Evolutionary conservation across 139 green algal genomes (phyloP).

Genomic region (Coccomyxa sp.): DNA sequence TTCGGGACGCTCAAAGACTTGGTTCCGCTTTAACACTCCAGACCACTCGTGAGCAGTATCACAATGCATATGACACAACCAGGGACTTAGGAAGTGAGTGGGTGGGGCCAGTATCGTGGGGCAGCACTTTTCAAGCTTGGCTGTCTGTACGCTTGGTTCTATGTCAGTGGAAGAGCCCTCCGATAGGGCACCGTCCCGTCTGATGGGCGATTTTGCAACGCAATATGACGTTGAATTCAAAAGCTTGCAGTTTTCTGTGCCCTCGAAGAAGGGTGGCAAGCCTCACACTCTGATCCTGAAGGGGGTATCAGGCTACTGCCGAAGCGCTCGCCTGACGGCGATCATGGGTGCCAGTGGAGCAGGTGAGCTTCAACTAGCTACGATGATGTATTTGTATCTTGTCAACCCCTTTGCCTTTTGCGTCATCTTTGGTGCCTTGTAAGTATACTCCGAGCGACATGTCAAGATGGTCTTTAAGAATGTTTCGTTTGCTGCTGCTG

Average conservation of each 20-base stretch:
- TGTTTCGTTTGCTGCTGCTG: neutral
- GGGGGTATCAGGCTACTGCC: neutral
- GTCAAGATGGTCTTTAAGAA: too few species aligned
- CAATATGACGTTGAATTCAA: neutral
- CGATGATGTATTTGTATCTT: neutral
- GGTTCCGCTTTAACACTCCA: too few species aligned
- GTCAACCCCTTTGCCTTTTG: neutral
- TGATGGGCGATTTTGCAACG: neutral
- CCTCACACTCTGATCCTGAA: neutral
- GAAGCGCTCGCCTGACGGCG: neutral
- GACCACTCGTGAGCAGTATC: too few species aligned
- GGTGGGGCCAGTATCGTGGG: too few species aligned
- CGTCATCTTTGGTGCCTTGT: neutral
- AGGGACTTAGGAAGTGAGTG: too few species aligned
- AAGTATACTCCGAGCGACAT: neutral
- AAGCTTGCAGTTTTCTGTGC: neutral
- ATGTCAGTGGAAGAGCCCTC: too few species aligned
- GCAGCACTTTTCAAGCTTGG: too few species aligned
- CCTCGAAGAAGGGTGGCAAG: neutral
- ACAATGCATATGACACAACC: too few species aligned
- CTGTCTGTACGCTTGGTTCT: too few species aligned
- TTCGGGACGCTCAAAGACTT: too few species aligned
- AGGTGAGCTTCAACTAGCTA: neutral
- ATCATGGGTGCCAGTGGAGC: slow-evolving; percentile 1
- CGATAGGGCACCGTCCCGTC: too few species aligned